Evolutionary conservation across 371 early-diverging fungal species (phyloP).

Genomic region (Apophysomyces sp.): DNA sequence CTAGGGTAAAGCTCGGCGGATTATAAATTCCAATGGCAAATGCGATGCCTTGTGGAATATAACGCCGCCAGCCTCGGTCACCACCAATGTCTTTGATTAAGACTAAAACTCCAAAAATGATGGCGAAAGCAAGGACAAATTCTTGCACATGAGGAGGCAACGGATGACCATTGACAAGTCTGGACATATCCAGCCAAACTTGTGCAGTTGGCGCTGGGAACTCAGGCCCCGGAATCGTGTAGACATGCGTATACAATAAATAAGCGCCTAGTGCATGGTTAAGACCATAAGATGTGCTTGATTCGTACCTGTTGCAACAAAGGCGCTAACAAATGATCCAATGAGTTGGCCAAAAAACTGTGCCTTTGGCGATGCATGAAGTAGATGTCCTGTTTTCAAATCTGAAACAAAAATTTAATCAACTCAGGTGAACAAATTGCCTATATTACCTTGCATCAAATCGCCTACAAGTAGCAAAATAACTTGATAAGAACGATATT

Average conservation of each 20-base stretch:
- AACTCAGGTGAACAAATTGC: not conserved
- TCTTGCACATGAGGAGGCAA: conserved; percentile 64
- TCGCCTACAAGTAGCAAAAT: conserved; percentile 47
- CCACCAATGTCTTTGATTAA: conserved; percentile 40
- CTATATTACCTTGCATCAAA: conserved; percentile 64
- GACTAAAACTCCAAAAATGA: conserved; percentile 60
- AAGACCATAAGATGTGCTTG: conserved; percentile 18
- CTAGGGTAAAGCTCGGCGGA: conserved; percentile 70
- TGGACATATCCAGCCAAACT: conserved; percentile 81
- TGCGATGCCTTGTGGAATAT: conserved; percentile 74
- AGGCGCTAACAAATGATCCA: conserved; percentile 68
- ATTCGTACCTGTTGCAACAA: conserved; percentile 36
- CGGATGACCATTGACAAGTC: conserved; percentile 77
- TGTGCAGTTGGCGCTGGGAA: conserved; percentile 80
- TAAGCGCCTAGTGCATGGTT: conserved; percentile 49
- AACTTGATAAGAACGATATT: not conserved
- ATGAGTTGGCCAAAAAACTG: conserved; percentile 87
- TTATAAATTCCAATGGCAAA: conserved; percentile 88
- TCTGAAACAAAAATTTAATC: conserved; percentile 35
- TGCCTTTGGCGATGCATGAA: conserved; percentile 80
- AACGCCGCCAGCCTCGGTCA: conserved; percentile 29
- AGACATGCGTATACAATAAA: conserved; percentile 68
- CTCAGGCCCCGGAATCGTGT: conserved; percentile 70
- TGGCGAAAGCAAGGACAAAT: conserved; percentile 59
- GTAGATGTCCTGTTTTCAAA: conserved; percentile 82